Base-by-base conservation (phyloP, 805 yeast genomes). In the Wickerhamomyces sydowiorum region DNA sequence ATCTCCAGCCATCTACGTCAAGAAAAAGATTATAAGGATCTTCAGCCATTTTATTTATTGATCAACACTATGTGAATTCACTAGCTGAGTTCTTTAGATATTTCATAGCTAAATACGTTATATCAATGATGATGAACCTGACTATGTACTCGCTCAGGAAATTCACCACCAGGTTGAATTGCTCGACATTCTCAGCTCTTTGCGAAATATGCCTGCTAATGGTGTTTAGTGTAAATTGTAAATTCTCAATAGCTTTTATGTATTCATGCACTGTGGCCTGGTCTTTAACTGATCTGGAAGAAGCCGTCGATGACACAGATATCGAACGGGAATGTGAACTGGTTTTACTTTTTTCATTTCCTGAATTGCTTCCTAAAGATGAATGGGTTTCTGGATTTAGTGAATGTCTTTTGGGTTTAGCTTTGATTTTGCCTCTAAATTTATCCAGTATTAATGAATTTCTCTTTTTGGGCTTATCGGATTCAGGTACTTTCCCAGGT, bases 301-400 rank as follows among this genome's bases (percentile, higher is more conserved):
- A 40, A 14, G 25, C 23, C 9, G 38, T 18, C 12, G 46, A 32
- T 20, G 50, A 45, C 1, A 20, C 18, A 0, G 44, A 37, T 20
- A 43, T 34, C 1, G 43, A 33, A 22, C 41, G 38, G 2, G 31
- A 14, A 22, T 24, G 35, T 5, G 18, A 17, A 21, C 18, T 30
- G 5, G 22, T 14, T 30, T 21, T 17, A 17, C 21, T 9, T 14
- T 28, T 28, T 7, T 28, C 30, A 14, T n/a, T 29, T 72, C n/a
- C 64, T 66, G 2, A 57, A 58, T 10, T 48, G 37, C 1, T 56
- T 12, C 20, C 10, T 17, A 4, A 3, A 4, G 32, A 25, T 25
- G 19, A 3, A 7, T 10, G 37, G 13, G n/a, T 20, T 12, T 32
- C 24, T 20, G 24, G 17, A 17, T 37, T 21, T 15, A 29, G 17